Conservation (phyloP, 345 rosid species). For the Acer negundo region DNA sequence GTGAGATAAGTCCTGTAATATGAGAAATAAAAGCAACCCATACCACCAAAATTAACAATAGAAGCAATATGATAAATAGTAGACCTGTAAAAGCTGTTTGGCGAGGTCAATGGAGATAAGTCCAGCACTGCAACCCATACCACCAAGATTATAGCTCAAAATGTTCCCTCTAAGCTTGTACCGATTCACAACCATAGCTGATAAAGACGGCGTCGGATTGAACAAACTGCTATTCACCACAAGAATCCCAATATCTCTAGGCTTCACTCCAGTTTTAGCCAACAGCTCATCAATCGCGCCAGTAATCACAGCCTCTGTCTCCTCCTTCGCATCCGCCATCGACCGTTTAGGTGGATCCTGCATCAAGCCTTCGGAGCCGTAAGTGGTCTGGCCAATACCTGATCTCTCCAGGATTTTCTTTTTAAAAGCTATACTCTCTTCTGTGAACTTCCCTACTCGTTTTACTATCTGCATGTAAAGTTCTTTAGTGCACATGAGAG, state of each 20-base stretch:
- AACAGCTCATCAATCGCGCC: constrained; percentile 39
- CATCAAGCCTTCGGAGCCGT: constrained; percentile 30
- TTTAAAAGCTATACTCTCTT: constrained; percentile 36
- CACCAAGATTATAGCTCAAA: constrained; percentile 39
- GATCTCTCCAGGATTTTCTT: constrained; percentile 39
- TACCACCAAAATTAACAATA: background rate
- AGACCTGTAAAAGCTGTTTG: constrained; percentile 35
- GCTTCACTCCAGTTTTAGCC: constrained; percentile 35
- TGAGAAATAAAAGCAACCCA: no score
- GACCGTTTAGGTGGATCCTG: constrained; percentile 15
- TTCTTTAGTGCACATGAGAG: constrained; percentile 26
- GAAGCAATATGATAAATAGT: background rate
- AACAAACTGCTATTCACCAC: constrained; percentile 43
- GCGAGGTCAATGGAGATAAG: constrained; percentile 39
- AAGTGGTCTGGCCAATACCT: constrained; percentile 36
- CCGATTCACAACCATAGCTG: constrained; percentile 41
- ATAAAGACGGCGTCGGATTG: constrained; percentile 41
- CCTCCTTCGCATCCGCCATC: constrained; percentile 37
- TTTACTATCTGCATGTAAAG: constrained; percentile 15
- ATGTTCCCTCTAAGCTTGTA: constrained; percentile 43
- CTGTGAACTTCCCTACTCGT: constrained; percentile 19
- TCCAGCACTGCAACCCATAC: constrained; percentile 50
- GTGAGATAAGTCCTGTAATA: no score
- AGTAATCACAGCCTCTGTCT: constrained; percentile 38
- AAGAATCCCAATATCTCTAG: constrained; percentile 45